Conservation (phyloP, 2,329 filamentous ascomycete species). For the Fulvia fulva region DNA sequence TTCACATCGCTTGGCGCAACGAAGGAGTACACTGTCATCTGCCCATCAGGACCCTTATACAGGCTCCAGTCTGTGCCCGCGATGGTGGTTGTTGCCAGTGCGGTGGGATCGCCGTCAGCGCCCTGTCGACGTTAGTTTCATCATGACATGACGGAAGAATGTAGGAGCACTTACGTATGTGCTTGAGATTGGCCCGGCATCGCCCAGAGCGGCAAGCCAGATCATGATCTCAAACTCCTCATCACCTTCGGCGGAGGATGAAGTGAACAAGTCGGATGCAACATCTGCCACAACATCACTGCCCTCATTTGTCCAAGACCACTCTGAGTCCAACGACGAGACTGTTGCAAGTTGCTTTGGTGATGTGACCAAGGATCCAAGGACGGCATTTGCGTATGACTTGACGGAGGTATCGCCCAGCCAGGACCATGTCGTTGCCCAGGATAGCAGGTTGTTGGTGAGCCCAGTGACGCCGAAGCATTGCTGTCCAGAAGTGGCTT, state of each 20-base stretch:
- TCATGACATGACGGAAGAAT: not conserved
- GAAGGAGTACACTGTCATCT: conserved; percentile 60
- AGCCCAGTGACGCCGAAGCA: conserved; percentile 44
- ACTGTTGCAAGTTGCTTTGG: conserved; percentile 30
- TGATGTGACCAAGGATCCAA: conserved; percentile 24
- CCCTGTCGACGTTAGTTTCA: conserved; percentile 28
- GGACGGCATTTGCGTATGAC: conserved; percentile 43
- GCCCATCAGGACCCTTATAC: conserved; percentile 58
- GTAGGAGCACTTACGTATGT: conserved; percentile 26
- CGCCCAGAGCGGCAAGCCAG: conserved; percentile 57
- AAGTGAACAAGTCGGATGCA: conserved; percentile 56
- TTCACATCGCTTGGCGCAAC: conserved; percentile 46
- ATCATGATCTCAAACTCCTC: conserved; percentile 64
- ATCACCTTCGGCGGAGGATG: conserved; percentile 42
- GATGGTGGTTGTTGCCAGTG: conserved; percentile 52
- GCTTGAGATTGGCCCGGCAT: conserved; percentile 56
- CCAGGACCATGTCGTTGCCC: conserved; percentile 41
- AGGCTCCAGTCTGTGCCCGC: conserved; percentile 55
- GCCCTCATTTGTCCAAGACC: conserved; percentile 50
- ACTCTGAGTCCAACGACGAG: conserved; percentile 41
- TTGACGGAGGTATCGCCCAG: conserved; percentile 36
- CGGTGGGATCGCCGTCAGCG: conserved; percentile 19
- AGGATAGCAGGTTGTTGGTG: conserved; percentile 37
- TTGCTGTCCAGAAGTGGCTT: conserved; percentile 43
- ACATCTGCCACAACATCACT: conserved; percentile 53